Evolutionary conservation across 441 rosid genomes (phyloP).

Genomic region (Dalechampia spathulata): DNA sequence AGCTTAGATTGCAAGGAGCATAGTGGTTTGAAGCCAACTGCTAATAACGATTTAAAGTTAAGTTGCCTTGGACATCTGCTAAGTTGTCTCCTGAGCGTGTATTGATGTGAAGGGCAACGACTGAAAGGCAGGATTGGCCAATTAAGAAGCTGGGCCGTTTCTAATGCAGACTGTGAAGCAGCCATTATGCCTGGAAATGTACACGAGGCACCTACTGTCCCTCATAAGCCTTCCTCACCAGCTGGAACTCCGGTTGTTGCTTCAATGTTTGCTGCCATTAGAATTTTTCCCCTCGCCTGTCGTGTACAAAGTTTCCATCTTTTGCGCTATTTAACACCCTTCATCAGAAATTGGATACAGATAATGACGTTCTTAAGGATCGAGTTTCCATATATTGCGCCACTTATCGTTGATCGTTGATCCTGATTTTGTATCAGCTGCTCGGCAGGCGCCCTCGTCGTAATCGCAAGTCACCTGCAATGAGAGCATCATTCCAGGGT

Average conservation of each 20-base stretch:
- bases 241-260: slow-evolving; percentile 73
- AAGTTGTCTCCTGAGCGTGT: slow-evolving; percentile 19
- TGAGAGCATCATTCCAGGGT: slow-evolving; percentile 85
- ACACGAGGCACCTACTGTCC: slow-evolving; percentile 83
- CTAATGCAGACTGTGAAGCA: slow-evolving; percentile 81
- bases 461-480: slow-evolving; percentile 56
- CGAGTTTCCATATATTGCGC: too few species aligned
- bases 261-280: too few species aligned
- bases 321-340: too few species aligned
- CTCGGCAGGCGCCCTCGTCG: slow-evolving; percentile 80
- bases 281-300: too few species aligned
- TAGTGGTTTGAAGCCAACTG: slow-evolving; percentile 11
- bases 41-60: slow-evolving; percentile 5
- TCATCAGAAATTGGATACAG: too few species aligned
- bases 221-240: slow-evolving; percentile 69
- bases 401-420: not conserved
- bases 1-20: slow-evolving; percentile 15
- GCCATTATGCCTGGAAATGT: slow-evolving; percentile 73
- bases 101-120: slow-evolving; percentile 42
- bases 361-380: too few species aligned
- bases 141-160: slow-evolving; percentile 52
- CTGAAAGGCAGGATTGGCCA: slow-evolving; percentile 35
- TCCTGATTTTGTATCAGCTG: slow-evolving; percentile 34
- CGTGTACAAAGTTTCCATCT: too few species aligned
- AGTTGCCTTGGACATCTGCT: slow-evolving; percentile 9